A percentile compares a stretch with the other conserved stretches of the same genome.
phyloP scores from a whole-genome alignment of 2,329 filamentous ascomycete species.

The Clarireedia sp. region DNA sequence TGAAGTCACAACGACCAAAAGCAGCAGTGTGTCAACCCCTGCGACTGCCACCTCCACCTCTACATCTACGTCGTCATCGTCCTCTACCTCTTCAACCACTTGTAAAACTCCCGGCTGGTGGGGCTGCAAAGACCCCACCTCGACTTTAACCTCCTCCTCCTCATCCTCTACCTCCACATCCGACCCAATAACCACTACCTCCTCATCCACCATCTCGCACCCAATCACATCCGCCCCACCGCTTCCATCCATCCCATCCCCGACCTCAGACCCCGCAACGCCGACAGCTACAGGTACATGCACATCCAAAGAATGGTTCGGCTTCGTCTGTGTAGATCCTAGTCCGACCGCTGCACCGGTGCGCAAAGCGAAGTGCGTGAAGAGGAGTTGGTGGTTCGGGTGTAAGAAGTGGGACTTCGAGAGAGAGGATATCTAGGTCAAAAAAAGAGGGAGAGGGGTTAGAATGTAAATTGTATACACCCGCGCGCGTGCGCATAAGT shows the following conservation, averaged over 20 bases:
- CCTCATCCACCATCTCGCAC: constrained; percentile 16
- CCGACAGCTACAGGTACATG: constrained; percentile 13
- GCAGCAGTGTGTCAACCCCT: constrained; percentile 21
- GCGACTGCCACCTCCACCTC: constrained; percentile 5
- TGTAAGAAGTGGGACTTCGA: constrained; percentile 23
- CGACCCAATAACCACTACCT: constrained; percentile 25
- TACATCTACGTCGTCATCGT: background rate
- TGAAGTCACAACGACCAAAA: constrained; percentile 35
- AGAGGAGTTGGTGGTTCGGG: constrained; percentile 22
- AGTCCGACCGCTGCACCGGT: constrained; percentile 14
- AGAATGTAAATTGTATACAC: background rate
- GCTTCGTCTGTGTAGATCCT: constrained; percentile 25
- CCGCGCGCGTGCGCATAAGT: no score
- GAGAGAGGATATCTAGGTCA: background rate
- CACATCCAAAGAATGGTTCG: constrained; percentile 25
- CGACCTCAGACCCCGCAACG: constrained; percentile 17
- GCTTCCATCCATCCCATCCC: constrained; percentile 16
- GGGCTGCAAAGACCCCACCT: constrained; percentile 41
- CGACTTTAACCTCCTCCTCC: constrained; percentile 28
- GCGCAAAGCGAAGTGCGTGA: constrained; percentile 17
- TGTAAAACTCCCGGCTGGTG: constrained; percentile 39
- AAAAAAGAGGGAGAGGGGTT: background rate
- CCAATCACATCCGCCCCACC: constrained; percentile 30
- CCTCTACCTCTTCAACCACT: constrained; percentile 20
- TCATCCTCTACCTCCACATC: constrained; percentile 8